Percentiles rank a stretch among this genome's conserved stretches.
phyloP scores from a whole-genome alignment of 2,329 filamentous ascomycete species.

The Cladophialophora bantiana region DNA sequence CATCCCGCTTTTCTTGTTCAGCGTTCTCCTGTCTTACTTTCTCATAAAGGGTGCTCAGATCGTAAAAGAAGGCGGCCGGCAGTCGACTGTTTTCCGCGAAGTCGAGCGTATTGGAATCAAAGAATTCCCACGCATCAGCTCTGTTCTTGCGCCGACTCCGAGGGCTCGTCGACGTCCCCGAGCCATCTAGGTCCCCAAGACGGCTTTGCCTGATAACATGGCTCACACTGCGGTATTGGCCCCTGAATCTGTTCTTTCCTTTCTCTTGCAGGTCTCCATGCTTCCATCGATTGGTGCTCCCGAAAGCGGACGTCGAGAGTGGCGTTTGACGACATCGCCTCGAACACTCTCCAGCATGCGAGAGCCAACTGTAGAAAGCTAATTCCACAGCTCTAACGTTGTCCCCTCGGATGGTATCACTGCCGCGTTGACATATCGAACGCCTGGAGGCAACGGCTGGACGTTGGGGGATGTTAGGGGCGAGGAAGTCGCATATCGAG shows the following conservation, averaged over 20 bases:
- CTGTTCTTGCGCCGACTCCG: neutral
- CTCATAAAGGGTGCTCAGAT: conserved; percentile 32
- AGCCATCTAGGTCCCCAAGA: neutral
- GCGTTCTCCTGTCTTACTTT: conserved; percentile 33
- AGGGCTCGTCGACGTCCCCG: too few relatives aligned
- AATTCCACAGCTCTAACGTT: conserved; percentile 14
- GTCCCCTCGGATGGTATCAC: neutral
- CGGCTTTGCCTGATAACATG: neutral
- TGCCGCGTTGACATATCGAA: neutral
- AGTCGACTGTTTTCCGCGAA: conserved; percentile 36
- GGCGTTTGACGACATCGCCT: neutral
- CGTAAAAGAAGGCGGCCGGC: conserved; percentile 37
- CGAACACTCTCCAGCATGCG: neutral
- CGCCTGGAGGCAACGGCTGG: conserved; percentile 6
- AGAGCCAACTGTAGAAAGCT: conserved; percentile 16
- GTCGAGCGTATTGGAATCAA: conserved; percentile 34
- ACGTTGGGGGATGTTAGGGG: conserved; percentile 24
- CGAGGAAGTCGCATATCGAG: conserved; percentile 37
- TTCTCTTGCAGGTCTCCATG: conserved; percentile 9
- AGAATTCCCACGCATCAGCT: conserved; percentile 21
- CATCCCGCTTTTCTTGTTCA: conserved; percentile 47
- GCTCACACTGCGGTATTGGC: conserved; percentile 20
- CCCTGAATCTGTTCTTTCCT: neutral
- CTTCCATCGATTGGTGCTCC: neutral
- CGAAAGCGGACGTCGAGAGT: neutral